These are phyloP conservation scores for Aquilaria yunnanensis DNA, from an alignment of 345 rosid species.

Conservation along the genomic window DNA sequence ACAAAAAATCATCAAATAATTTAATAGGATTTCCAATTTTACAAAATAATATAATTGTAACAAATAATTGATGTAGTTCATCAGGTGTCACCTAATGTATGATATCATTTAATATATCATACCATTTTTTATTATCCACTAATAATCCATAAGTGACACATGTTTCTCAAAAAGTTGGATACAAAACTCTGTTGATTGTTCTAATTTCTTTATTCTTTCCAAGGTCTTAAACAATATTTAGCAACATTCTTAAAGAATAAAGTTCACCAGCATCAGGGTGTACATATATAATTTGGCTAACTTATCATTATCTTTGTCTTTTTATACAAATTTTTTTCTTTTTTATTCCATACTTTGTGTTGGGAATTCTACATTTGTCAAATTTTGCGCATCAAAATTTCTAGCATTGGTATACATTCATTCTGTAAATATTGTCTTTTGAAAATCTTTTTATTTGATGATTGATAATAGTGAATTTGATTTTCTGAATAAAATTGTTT, in stretches of 20 bases:
- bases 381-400: neutral
- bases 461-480: accelerated
- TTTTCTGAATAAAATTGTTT: neutral
- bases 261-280: neutral
- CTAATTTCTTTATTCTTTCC: neutral
- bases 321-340: neutral
- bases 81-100: accelerated
- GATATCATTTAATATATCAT: neutral
- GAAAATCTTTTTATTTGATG: neutral
- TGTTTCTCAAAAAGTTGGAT: neutral
- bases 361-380: neutral
- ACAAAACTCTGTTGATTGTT: neutral
- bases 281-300: neutral
- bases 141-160: neutral
- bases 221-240: neutral
- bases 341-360: neutral
- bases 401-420: neutral
- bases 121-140: neutral
- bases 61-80: neutral
- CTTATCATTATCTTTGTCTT: neutral
- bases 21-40: neutral
- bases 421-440: neutral
- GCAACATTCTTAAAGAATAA: neutral
- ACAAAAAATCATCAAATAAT: neutral
- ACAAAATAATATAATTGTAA: neutral